A percentile compares a stretch with the other conserved stretches of the same genome.
Conservation (phyloP, 2,329 filamentous ascomycete genomes). For the Cladosporium austrohemisphaericum region DNA sequence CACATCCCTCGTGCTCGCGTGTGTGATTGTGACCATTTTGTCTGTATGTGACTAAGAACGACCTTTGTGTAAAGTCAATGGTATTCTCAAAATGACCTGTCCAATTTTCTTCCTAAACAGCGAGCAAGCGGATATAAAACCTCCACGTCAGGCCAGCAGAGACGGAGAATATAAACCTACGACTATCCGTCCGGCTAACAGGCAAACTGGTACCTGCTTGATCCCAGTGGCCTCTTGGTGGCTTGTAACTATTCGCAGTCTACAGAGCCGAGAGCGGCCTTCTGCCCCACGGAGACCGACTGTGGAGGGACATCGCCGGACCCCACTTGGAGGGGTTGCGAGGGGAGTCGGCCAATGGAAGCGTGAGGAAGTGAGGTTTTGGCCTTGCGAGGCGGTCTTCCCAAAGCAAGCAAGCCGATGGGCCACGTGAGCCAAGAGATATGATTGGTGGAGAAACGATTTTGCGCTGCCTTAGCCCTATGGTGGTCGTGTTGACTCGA, state of each 20-base stretch:
- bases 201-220: slow-evolving; percentile 7
- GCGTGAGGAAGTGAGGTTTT: background rate
- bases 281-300: slow-evolving; percentile 9
- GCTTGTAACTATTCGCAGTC: background rate
- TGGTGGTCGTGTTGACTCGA: too few species aligned
- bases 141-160: background rate
- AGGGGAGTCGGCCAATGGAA: slow-evolving; percentile 3
- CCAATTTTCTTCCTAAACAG: background rate
- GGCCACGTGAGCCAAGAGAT: slow-evolving; percentile 5
- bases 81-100: background rate
- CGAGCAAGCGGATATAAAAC: background rate
- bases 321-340: slow-evolving; percentile 5
- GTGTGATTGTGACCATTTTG: slow-evolving; percentile 47
- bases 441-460: slow-evolving; percentile 5
- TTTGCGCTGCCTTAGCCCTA: too few species aligned
- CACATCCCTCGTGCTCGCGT: slow-evolving; percentile 45
- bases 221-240: background rate
- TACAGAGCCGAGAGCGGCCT: slow-evolving; percentile 9
- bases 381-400: background rate
- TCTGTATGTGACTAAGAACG: background rate
- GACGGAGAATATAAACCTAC: slow-evolving; percentile 5
- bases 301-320: background rate
- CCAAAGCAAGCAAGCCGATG: background rate
- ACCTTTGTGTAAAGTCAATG: background rate
- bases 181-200: slow-evolving; percentile 4